Percentiles rank a stretch among this genome's conserved stretches.
phyloP scores from a whole-genome alignment of 2,329 filamentous ascomycete genomes.

The Nigrograna mackinnonii region DNA sequence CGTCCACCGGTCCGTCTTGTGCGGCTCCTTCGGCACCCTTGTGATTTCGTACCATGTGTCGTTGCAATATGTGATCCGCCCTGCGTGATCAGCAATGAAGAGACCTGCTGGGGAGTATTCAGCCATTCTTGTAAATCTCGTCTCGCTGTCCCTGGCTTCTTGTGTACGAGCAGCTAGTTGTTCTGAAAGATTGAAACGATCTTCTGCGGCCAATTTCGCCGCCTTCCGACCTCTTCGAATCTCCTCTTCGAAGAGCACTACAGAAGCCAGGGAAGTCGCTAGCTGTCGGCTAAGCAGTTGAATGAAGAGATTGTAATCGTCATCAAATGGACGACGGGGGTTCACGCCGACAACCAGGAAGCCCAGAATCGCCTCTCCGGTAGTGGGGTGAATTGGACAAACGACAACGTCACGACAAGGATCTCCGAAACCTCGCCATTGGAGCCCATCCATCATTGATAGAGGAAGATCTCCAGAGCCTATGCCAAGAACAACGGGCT shows the following conservation, averaged over 20 bases:
- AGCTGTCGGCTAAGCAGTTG: conserved; percentile 75
- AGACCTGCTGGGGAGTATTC: conserved; percentile 83
- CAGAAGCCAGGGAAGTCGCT: conserved; percentile 78
- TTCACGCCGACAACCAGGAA: conserved; percentile 82
- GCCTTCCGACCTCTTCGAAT: conserved; percentile 75
- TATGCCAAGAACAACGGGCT: conserved; percentile 69
- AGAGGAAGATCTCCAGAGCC: conserved; percentile 68
- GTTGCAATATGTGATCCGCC: conserved; percentile 78
- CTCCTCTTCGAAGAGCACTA: conserved; percentile 82
- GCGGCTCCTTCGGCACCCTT: conserved; percentile 62
- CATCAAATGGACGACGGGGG: conserved; percentile 76
- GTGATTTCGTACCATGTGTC: conserved; percentile 75
- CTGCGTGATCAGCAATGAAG: conserved; percentile 76
- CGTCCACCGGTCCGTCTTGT: conserved; percentile 70
- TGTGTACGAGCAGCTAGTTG: conserved; percentile 68
- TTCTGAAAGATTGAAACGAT: conserved; percentile 76
- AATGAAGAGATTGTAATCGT: conserved; percentile 79
- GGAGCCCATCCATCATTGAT: conserved; percentile 67
- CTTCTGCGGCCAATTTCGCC: conserved; percentile 73
- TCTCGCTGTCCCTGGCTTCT: conserved; percentile 66
- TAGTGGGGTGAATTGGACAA: conserved; percentile 78
- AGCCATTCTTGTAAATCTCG: conserved; percentile 81
- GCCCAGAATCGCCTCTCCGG: conserved; percentile 72
- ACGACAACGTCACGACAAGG: conserved; percentile 72
- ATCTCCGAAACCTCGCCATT: conserved; percentile 73